Evolutionary conservation across 1,284 basidiomycete species (phyloP).

Genomic region (Pseudomicrostroma phylloplanum): DNA sequence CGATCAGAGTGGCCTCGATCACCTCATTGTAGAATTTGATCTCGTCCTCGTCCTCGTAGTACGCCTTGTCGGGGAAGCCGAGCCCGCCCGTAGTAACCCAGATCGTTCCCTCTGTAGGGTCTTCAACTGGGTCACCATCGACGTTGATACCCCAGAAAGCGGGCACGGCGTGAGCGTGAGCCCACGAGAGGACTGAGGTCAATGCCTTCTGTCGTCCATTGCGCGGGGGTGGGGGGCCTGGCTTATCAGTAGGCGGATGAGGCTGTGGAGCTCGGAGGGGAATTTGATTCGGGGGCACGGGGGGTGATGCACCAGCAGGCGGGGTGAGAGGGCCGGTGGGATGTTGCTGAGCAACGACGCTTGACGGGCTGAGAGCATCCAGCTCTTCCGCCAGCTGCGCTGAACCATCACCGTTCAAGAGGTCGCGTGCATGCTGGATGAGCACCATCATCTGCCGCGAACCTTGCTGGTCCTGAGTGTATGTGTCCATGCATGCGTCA

Average conservation of each 20-base stretch:
- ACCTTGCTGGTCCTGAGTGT: slow-evolving; percentile 53
- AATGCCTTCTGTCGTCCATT: slow-evolving; percentile 55
- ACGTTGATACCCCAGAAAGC: slow-evolving; percentile 71
- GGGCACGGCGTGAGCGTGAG: slow-evolving; percentile 63
- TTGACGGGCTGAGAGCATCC: slow-evolving; percentile 58
- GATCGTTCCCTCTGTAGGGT: slow-evolving; percentile 77
- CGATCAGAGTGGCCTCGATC: slow-evolving; percentile 62
- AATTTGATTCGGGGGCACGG: slow-evolving; percentile 31
- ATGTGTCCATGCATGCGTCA: slow-evolving; percentile 72
- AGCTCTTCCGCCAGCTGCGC: slow-evolving; percentile 24
- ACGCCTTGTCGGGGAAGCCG: slow-evolving; percentile 88
- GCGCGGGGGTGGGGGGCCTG: slow-evolving; percentile 27
- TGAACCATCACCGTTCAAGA: slow-evolving; percentile 45
- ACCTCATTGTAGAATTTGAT: slow-evolving; percentile 67
- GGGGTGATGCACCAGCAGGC: slow-evolving; percentile 17
- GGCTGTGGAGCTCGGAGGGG: slow-evolving; percentile 30
- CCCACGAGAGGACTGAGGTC: slow-evolving; percentile 74
- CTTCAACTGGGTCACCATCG: slow-evolving; percentile 82
- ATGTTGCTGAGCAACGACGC: slow-evolving; percentile 59
- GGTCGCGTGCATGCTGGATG: slow-evolving; percentile 50
- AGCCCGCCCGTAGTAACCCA: slow-evolving; percentile 78
- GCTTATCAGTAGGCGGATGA: slow-evolving; percentile 28
- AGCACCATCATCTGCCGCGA: slow-evolving; percentile 53
- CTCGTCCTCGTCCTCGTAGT: slow-evolving; percentile 74
- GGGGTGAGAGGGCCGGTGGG: slow-evolving; percentile 14